Evolutionary conservation across 1,284 basidiomycete species (phyloP).

Genomic region (Tilletiaria anomala): DNA sequence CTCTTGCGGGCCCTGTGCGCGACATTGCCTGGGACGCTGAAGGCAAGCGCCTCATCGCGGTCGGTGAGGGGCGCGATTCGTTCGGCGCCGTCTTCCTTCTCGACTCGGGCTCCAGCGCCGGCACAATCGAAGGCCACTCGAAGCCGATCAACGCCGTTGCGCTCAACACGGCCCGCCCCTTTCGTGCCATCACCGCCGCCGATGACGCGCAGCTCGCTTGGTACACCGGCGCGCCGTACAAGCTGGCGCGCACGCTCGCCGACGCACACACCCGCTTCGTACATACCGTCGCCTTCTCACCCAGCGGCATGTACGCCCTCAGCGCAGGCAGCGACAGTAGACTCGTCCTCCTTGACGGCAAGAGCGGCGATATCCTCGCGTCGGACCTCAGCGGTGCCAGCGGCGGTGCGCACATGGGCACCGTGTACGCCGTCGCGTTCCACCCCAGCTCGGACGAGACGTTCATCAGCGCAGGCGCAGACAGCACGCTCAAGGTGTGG

Average conservation of each 20-base stretch:
- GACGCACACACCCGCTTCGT: slow-evolving; percentile 90
- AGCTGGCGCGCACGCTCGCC: slow-evolving; percentile 44
- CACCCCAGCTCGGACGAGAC: slow-evolving; percentile 50
- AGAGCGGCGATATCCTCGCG: slow-evolving; percentile 55
- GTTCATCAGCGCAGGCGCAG: slow-evolving; percentile 68
- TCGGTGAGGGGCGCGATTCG: slow-evolving; percentile 88
- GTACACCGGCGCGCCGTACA: slow-evolving; percentile 53
- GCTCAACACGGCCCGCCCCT: slow-evolving; percentile 79
- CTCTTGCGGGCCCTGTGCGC: slow-evolving; percentile 68
- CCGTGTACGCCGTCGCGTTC: slow-evolving; percentile 40
- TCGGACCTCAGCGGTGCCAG: slow-evolving; percentile 17
- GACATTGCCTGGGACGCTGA: slow-evolving; percentile 95
- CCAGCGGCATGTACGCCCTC: slow-evolving; percentile 50
- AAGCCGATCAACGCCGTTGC: slow-evolving; percentile 87
- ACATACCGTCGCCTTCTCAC: slow-evolving; percentile 73
- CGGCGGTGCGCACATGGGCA: slow-evolving; percentile 38
- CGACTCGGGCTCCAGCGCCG: slow-evolving; percentile 62
- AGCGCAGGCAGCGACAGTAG: slow-evolving; percentile 85
- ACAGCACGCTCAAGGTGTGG: slow-evolving; percentile 51
- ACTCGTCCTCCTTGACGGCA: slow-evolving; percentile 78
- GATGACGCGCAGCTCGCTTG: slow-evolving; percentile 74
- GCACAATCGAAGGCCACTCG: slow-evolving; percentile 84
- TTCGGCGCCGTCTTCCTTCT: slow-evolving; percentile 40
- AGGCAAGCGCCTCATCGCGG: slow-evolving; percentile 75
- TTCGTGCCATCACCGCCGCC: slow-evolving; percentile 50